Conservation (phyloP, 768 basidiomycete species). For the Nidularia sp. region DNA sequence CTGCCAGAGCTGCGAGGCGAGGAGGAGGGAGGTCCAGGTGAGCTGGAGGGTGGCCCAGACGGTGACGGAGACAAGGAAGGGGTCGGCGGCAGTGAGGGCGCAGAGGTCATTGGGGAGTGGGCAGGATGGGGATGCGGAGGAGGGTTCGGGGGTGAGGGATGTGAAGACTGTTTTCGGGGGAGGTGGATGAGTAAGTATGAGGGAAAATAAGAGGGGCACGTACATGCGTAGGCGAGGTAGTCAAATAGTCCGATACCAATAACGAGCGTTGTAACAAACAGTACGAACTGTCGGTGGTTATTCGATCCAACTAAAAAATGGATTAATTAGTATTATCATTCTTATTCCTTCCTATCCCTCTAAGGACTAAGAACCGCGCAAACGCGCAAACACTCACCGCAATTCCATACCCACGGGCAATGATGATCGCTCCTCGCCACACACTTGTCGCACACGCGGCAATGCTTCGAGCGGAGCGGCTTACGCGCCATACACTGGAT, state of each 20-base stretch:
- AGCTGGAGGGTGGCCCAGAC: slow-evolving; percentile 91
- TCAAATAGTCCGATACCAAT: slow-evolving; percentile 78
- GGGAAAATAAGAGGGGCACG: slow-evolving; percentile 21
- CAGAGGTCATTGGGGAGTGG: slow-evolving; percentile 70
- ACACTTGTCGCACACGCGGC: slow-evolving; percentile 87
- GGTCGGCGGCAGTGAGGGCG: slow-evolving; percentile 62
- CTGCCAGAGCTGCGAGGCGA: slow-evolving; percentile 88
- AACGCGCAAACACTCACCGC: slow-evolving; percentile 50
- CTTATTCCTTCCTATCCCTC: too few species aligned
- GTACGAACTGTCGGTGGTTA: slow-evolving; percentile 93
- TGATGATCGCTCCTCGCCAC: slow-evolving; percentile 92
- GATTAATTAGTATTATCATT: background rate
- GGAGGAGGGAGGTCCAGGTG: slow-evolving; percentile 89
- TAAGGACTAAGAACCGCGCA: too few species aligned
- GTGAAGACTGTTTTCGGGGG: slow-evolving; percentile 47
- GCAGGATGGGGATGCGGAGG: slow-evolving; percentile 55
- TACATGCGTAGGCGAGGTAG: slow-evolving; percentile 80
- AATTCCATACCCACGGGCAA: slow-evolving; percentile 99
- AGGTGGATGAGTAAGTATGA: background rate
- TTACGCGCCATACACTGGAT: slow-evolving; percentile 94
- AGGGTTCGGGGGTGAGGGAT: slow-evolving; percentile 29
- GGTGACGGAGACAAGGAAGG: slow-evolving; percentile 81
- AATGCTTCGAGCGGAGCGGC: slow-evolving; percentile 93
- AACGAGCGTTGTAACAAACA: slow-evolving; percentile 89
- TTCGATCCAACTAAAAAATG: slow-evolving; percentile 68